A percentile compares a stretch with the other conserved stretches of the same genome.
These are phyloP conservation scores for Neospermospora avenae DNA, from an alignment of 2,329 filamentous ascomycete species.

Conservation along the genomic window DNA sequence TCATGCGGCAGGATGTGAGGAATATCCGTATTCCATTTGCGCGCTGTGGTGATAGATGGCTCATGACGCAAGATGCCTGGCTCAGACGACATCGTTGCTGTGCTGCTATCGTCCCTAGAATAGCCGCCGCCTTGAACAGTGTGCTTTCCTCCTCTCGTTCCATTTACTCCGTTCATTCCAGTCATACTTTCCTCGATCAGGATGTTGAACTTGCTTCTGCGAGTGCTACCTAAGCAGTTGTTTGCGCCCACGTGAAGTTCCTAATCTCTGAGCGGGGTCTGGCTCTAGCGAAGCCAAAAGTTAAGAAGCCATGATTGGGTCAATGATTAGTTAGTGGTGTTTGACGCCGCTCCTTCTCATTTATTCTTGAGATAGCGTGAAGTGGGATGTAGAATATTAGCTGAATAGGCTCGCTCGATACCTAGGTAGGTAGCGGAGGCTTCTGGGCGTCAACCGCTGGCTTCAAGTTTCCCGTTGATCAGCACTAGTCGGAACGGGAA, in stretches of 20 bases:
- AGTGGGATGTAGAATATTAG: no score
- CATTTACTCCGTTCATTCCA: neutral
- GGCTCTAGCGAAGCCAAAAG: neutral
- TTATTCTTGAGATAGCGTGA: no score
- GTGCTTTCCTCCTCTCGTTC: neutral
- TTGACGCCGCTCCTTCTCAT: neutral
- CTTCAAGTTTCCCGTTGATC: neutral
- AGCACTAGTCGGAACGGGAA: neutral
- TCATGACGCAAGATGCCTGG: conserved; percentile 27
- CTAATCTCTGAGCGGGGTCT: neutral
- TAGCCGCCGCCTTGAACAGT: neutral
- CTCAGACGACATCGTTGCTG: conserved; percentile 4
- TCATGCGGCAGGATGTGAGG: conserved; percentile 38
- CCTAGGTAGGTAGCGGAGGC: neutral
- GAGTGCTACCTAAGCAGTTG: neutral
- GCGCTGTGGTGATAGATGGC: neutral
- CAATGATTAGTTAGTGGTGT: neutral
- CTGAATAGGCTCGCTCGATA: neutral
- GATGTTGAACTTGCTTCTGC: neutral
- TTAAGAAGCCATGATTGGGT: neutral
- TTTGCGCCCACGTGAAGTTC: neutral
- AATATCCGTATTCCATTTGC: conserved; percentile 33
- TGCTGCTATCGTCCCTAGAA: neutral
- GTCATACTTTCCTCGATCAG: neutral
- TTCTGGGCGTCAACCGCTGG: neutral